Evolutionary conservation across 768 basidiomycete genomes (phyloP).

Genomic region (Amanita thiersii): DNA sequence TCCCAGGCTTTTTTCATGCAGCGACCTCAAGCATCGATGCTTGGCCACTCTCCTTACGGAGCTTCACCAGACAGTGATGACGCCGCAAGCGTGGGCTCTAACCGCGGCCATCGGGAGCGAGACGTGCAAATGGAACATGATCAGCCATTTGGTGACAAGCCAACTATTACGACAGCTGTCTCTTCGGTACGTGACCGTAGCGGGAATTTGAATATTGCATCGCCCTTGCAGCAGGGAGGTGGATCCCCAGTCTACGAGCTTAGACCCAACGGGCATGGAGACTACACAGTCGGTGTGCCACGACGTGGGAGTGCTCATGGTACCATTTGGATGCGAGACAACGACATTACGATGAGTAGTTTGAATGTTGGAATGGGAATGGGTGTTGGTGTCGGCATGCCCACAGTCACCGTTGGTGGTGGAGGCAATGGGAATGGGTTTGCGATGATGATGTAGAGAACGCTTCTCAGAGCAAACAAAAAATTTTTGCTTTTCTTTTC

Average conservation of each 20-base stretch:
- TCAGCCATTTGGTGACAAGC: background rate
- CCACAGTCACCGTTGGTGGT: slow-evolving; percentile 12
- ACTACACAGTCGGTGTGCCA: background rate
- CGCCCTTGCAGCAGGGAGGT: background rate
- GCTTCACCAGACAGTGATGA: slow-evolving; percentile 1
- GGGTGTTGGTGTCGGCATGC: slow-evolving; percentile 11
- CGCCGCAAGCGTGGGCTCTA: slow-evolving; percentile 1
- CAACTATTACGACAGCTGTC: background rate
- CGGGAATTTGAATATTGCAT: background rate
- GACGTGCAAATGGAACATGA: background rate
- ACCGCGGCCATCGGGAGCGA: slow-evolving; percentile 1
- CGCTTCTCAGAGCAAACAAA: background rate
- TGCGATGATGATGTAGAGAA: slow-evolving; percentile 16
- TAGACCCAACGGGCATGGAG: background rate
- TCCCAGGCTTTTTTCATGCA: slow-evolving; percentile 8
- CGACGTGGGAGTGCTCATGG: background rate
- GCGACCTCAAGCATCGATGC: slow-evolving; percentile 10
- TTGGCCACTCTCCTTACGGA: slow-evolving; percentile 1
- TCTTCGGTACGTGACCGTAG: slow-evolving; percentile 8
- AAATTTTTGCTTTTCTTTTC: background rate
- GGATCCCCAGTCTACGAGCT: slow-evolving; percentile 3
- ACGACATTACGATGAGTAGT: slow-evolving; percentile 7
- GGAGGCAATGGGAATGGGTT: slow-evolving; percentile 15
- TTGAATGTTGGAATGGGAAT: slow-evolving; percentile 10
- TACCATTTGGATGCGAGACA: slow-evolving; percentile 3